Percentiles rank a stretch among this genome's conserved stretches.
These are phyloP conservation scores for Panaeolus cyanescens DNA, from an alignment of 768 basidiomycete species.

Conservation along the genomic window DNA sequence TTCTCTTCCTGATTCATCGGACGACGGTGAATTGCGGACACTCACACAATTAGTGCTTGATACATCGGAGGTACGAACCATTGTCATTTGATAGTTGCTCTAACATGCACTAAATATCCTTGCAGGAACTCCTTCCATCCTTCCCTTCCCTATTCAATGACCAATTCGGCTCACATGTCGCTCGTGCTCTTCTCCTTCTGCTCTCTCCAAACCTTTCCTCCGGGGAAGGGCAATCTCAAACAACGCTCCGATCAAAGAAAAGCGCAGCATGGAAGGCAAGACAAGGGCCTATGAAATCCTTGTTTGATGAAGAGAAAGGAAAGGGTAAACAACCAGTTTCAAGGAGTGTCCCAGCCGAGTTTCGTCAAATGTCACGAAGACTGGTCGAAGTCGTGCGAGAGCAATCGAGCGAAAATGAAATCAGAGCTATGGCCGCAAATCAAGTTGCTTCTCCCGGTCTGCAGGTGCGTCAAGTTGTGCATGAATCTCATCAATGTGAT, in stretches of 20 bases:
- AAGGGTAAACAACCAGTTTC: slow-evolving; percentile 31
- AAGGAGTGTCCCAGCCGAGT: slow-evolving; percentile 43
- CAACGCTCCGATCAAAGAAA: slow-evolving; percentile 78
- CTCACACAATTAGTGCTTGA: slow-evolving; percentile 66
- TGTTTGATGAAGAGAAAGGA: slow-evolving; percentile 55
- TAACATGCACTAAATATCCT: background rate
- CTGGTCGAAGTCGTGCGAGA: slow-evolving; percentile 55
- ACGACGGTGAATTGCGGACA: slow-evolving; percentile 67
- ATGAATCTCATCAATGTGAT: slow-evolving; percentile 8
- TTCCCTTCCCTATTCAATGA: slow-evolving; percentile 74
- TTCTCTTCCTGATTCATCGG: slow-evolving; percentile 42
- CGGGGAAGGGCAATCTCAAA: slow-evolving; percentile 35
- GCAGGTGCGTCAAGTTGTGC: slow-evolving; percentile 46
- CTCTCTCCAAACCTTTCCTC: slow-evolving; percentile 63
- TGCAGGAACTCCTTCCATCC: slow-evolving; percentile 69
- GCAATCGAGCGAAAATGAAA: slow-evolving; percentile 66
- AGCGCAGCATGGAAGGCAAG: slow-evolving; percentile 80
- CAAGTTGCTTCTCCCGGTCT: slow-evolving; percentile 78
- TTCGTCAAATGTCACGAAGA: slow-evolving; percentile 44
- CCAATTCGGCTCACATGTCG: slow-evolving; percentile 88
- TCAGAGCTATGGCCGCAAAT: slow-evolving; percentile 73
- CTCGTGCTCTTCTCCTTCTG: slow-evolving; percentile 78
- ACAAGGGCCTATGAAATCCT: slow-evolving; percentile 80
- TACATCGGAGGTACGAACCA: slow-evolving; percentile 56
- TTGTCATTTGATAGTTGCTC: slow-evolving; percentile 6